phyloP scores from a whole-genome alignment of 2,329 filamentous ascomycete species.

The Xylariaceae sp. region DNA sequence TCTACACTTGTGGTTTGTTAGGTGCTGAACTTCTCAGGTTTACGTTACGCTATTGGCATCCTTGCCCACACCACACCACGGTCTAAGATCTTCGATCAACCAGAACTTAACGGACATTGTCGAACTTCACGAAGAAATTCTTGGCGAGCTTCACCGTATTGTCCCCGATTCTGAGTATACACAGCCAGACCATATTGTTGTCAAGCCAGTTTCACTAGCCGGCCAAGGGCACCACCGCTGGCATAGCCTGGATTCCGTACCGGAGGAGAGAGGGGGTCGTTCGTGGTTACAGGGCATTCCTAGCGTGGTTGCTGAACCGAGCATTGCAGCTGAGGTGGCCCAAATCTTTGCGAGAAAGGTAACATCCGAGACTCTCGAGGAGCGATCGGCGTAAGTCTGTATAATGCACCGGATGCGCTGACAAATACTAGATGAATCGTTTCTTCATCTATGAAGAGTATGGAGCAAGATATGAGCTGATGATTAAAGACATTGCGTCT shows the following conservation, averaged over 20 bases:
- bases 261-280: conserved; percentile 36
- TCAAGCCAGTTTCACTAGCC: conserved; percentile 19
- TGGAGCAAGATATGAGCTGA: conserved; percentile 79
- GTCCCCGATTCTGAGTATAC: conserved; percentile 65
- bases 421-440: conserved; percentile 58
- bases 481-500: conserved; percentile 70
- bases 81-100: conserved; percentile 67
- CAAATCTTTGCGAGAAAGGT: conserved; percentile 57
- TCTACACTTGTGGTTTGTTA: neutral
- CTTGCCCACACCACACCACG: conserved; percentile 58
- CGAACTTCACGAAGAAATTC: conserved; percentile 74
- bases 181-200: conserved; percentile 36
- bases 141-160: conserved; percentile 65
- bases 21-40: conserved; percentile 45
- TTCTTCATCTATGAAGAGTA: conserved; percentile 92
- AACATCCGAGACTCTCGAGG: conserved; percentile 18
- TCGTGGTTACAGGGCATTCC: conserved; percentile 43
- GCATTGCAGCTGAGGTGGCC: conserved; percentile 55
- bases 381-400: conserved; percentile 1
- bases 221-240: conserved; percentile 40
- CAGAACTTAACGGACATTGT: conserved; percentile 75
- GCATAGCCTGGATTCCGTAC: conserved; percentile 44
- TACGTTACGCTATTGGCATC: conserved; percentile 71
- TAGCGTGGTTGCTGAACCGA: conserved; percentile 53
- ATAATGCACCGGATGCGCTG: conserved; percentile 5